Conservation (phyloP, 495 filamentous ascomycete species). For the Penicillium roqueforti region DNA sequence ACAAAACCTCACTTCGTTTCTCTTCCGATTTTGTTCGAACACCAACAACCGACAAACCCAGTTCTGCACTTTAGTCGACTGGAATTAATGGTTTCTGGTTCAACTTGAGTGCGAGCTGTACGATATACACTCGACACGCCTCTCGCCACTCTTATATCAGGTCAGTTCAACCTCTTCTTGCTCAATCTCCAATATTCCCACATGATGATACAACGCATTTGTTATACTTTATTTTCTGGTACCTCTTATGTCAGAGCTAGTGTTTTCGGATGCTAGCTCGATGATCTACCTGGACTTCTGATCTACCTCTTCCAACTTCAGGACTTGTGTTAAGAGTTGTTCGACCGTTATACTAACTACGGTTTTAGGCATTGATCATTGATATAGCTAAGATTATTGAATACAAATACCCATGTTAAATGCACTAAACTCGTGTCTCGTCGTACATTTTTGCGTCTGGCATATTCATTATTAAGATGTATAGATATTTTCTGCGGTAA, state of each 20-base stretch:
- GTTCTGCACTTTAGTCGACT: not conserved
- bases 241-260: constrained; percentile 59
- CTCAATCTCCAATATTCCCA: constrained; percentile 16
- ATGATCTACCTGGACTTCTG: constrained; percentile 65
- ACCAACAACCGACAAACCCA: not conserved
- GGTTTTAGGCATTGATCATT: constrained; percentile 5
- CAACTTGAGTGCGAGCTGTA: not conserved
- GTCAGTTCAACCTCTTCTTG: constrained; percentile 25
- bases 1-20: constrained; percentile 8
- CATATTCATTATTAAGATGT: not conserved
- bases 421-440: not conserved
- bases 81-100: constrained; percentile 3
- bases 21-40: constrained; percentile 6
- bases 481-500: not conserved
- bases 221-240: constrained; percentile 53
- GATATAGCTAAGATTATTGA: not conserved
- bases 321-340: constrained; percentile 8
- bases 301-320: constrained; percentile 22
- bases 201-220: constrained; percentile 45
- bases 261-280: constrained; percentile 42
- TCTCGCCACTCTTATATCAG: constrained; percentile 11
- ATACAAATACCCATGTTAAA: not conserved
- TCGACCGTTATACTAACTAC: constrained; percentile 24
- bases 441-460: not conserved
- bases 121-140: not conserved